These are phyloP conservation scores for Lyophyllum decastes DNA, from an alignment of 768 basidiomycete species.

Conservation along the genomic window DNA sequence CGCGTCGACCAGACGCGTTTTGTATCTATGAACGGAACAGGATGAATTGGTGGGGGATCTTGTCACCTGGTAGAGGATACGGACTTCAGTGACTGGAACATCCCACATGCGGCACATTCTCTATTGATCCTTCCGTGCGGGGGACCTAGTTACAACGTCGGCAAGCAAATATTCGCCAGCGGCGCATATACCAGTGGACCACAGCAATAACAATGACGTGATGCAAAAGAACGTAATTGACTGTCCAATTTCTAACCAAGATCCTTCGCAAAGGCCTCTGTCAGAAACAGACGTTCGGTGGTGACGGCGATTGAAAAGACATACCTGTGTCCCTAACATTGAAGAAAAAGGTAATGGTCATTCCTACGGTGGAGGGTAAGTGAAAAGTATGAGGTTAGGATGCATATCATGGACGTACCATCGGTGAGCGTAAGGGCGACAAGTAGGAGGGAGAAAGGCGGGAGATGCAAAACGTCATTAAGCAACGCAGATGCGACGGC, in stretches of 20 bases:
- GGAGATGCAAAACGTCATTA: constrained; percentile 65
- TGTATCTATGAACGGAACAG: no score
- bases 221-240: constrained; percentile 89
- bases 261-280: constrained; percentile 42
- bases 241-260: constrained; percentile 89
- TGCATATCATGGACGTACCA: constrained; percentile 35
- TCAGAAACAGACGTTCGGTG: constrained; percentile 3
- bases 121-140: constrained; percentile 1
- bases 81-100: no score
- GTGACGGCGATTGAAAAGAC: constrained; percentile 5
- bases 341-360: constrained; percentile 85
- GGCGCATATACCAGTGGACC: constrained; percentile 76
- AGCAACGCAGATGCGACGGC: constrained; percentile 69
- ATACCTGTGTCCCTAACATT: constrained; percentile 77
- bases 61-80: no score
- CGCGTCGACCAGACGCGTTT: no score
- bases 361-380: constrained; percentile 44
- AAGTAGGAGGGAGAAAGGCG: constrained; percentile 80
- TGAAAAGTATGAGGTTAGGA: constrained; percentile 6
- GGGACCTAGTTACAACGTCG: constrained; percentile 26
- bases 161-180: constrained; percentile 73
- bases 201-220: constrained; percentile 74
- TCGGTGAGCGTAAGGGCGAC: constrained; percentile 76
- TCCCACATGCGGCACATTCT: not conserved
- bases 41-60: no score